phyloP scores from a whole-genome alignment of 768 basidiomycete genomes.

The Lactifluus volemus region DNA sequence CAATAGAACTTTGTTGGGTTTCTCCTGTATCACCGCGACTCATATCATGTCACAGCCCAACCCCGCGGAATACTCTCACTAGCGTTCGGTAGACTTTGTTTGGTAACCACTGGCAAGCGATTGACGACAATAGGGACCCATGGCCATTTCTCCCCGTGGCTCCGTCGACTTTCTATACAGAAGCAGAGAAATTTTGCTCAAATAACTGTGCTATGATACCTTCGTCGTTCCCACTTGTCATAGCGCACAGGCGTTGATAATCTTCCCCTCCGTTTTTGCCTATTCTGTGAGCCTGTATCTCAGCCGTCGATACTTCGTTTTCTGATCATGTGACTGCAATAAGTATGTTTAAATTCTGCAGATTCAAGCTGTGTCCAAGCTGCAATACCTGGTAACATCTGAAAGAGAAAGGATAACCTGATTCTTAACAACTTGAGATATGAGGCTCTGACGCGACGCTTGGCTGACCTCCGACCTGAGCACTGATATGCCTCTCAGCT shows the following conservation, averaged over 20 bases:
- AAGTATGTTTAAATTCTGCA: background rate
- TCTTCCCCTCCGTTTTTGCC: background rate
- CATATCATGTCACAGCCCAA: constrained; percentile 31
- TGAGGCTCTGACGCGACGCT: too few species aligned
- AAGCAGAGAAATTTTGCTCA: background rate
- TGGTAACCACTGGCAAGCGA: constrained; percentile 6
- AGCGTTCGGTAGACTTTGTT: constrained; percentile 36
- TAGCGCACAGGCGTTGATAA: background rate
- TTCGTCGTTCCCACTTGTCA: background rate
- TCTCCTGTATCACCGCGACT: constrained; percentile 34
- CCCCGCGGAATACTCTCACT: background rate
- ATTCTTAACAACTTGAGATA: too few species aligned
- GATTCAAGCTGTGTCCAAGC: background rate
- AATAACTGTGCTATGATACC: background rate
- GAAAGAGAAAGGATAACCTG: too few species aligned
- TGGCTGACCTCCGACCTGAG: too few species aligned
- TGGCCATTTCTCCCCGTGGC: constrained; percentile 22
- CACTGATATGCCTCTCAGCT: too few species aligned
- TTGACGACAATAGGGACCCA: background rate
- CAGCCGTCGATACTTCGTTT: background rate
- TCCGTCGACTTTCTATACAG: background rate
- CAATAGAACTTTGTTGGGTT: constrained; percentile 21
- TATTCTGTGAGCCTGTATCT: background rate
- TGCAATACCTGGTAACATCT: too few species aligned
- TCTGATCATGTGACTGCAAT: background rate